Base-by-base conservation (phyloP, 75 land plant genomes). In the Pseudotsuga menziesii region DNA sequence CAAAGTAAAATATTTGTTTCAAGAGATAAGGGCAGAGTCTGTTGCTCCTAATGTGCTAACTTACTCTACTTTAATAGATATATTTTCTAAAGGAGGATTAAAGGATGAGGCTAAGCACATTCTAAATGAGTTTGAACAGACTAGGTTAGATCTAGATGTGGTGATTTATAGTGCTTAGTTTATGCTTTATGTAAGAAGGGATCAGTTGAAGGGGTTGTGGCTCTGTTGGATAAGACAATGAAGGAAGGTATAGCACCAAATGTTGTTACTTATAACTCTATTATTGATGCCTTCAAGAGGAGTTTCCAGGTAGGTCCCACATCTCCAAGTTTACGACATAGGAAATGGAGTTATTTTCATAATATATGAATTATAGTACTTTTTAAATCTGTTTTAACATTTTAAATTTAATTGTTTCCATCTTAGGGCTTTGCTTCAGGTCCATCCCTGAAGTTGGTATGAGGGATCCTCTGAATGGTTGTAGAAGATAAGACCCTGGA, bases 181-280 rank as follows among this genome's bases (percentile, higher is more conserved):
- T 91, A 97, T 75, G 85, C 92, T 1, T 75, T 88, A 73, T 95
- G 95, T 58, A 97, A 97, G 78, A 92, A 87, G 83, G 99, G 99
- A 1, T 36, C 88, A 75, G 91, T 91, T 11, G 93, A 92, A 63
- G 88, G 85, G 14, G 98, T 92, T 23, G 82, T 89, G 57, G 84
- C 77, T 27, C 71, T 94, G 77, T 89, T 97, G 41, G 89, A 92
- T 74, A 87, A 94, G 81, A 97, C 94, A 98, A 89, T 82, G 35
- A 82, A 80, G 69, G 89, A 83, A 62, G 99, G 99, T 16, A 91
- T 97, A 60, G 83, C 78, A 70, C 98, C 98, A 17, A 97, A 97
- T 87, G 90, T 97, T 67, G 93, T 94, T 22, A 97, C 99, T 56
- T 97, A 90, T 77, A 97, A 97, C 78, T 91, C 99, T 0, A 89